Conservation (phyloP, 106 monocot genomes). For the Amphibolis antarctica region DNA sequence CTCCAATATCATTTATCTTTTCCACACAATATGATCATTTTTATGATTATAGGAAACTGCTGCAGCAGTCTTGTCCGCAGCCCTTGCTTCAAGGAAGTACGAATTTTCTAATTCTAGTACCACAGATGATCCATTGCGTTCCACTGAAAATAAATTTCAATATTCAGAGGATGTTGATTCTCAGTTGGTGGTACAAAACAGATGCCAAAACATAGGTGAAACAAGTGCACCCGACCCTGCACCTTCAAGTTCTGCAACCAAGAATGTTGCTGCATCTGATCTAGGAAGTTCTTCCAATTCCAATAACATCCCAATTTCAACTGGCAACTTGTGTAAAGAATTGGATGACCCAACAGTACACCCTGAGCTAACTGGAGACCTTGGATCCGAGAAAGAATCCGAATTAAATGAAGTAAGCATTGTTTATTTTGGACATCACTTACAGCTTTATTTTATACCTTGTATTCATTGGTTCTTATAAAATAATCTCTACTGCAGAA, state of each 20-base stretch:
- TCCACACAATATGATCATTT: neutral
- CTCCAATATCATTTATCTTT: neutral
- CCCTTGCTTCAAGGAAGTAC: constrained; percentile 47
- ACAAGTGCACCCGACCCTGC: constrained; percentile 12
- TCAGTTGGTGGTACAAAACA: neutral
- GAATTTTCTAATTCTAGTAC: constrained; percentile 18
- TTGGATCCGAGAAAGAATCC: neutral
- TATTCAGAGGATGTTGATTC: neutral
- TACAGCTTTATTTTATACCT: neutral
- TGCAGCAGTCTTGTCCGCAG: constrained; percentile 48
- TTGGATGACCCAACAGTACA: neutral
- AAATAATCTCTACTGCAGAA: constrained; percentile 20
- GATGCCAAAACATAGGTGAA: neutral
- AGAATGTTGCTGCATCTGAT: constrained; percentile 4
- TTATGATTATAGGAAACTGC: constrained; percentile 42
- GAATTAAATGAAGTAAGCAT: neutral
- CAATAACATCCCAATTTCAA: constrained; percentile 27
- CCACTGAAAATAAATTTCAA: constrained; percentile 18
- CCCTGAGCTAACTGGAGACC: neutral
- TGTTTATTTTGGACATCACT: neutral
- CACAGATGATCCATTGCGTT: constrained; percentile 24
- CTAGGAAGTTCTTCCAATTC: constrained; percentile 21
- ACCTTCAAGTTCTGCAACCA: constrained; percentile 13
- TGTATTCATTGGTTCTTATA: neutral
- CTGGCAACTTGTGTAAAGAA: neutral